These are phyloP conservation scores for Phytopythium oedochilum DNA, from an alignment of 352 stramenopile genomes.

Conservation along the genomic window DNA sequence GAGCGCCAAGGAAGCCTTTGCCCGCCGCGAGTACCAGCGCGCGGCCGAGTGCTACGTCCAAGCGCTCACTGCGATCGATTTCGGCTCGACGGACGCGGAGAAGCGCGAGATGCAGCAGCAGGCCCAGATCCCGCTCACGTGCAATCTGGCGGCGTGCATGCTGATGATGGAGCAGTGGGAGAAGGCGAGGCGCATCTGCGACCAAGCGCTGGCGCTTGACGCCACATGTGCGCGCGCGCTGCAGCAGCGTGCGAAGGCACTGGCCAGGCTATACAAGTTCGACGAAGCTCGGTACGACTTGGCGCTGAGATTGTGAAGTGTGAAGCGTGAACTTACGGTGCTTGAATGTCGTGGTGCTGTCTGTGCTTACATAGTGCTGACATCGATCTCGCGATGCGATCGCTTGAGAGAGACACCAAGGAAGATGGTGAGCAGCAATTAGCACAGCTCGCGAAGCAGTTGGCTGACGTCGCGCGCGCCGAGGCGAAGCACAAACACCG, in stretches of 20 bases:
- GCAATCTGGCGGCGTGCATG: constrained; percentile 74
- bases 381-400: constrained; percentile 8
- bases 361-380: constrained; percentile 31
- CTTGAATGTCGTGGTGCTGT: constrained; percentile 5
- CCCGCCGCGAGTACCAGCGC: constrained; percentile 27
- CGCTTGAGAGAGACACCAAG: neutral
- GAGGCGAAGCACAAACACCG: constrained; percentile 35
- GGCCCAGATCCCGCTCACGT: constrained; percentile 68
- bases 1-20: constrained; percentile 54
- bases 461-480: constrained; percentile 42
- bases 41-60: constrained; percentile 69
- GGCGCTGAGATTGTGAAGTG: no score
- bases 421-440: no score
- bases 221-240: constrained; percentile 43
- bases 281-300: constrained; percentile 44
- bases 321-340: neutral
- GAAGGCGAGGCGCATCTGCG: constrained; percentile 55
- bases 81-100: constrained; percentile 29
- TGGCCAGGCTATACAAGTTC: constrained; percentile 41
- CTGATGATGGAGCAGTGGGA: constrained; percentile 72
- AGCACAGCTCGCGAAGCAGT: constrained; percentile 31
- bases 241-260: constrained; percentile 60
- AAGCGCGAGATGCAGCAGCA: constrained; percentile 38
- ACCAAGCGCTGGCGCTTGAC: constrained; percentile 48
- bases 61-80: constrained; percentile 64